Base-by-base conservation (phyloP, 805 yeast genomes). In the Barnettozyma populi region DNA sequence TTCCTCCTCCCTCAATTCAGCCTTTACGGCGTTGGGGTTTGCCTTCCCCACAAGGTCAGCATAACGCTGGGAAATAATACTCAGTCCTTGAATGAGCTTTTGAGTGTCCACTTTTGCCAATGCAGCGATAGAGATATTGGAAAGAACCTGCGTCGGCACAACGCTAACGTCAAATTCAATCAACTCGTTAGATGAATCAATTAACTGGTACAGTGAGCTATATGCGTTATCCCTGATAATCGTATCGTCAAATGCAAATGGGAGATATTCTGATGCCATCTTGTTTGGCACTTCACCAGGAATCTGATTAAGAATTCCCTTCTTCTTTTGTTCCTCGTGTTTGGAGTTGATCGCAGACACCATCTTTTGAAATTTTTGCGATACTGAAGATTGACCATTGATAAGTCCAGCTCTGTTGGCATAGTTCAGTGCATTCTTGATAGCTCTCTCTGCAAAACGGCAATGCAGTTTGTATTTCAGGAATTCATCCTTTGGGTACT, bases 1-100 rank as follows among this genome's bases (percentile, higher is more conserved):
- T 18, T 59, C 64, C 35, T 64, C 66, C 7, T 57, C 60, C 13
- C 57, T 63, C 7, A 58, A 60, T 16, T 63, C 70, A 4, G 61
- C 62, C 7, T 61, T 65, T 2, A 52, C 64, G 9, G 55, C 45
- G 1, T 37, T 40, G 13, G 43, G 24, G 10, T 44, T 36, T 5
- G 49, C 47, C 44, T 63, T 67, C 20, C 60, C 63, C 55, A 68
- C 61, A 16, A 74, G 69, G 57, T 75, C 76, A 10, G 73, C 66
- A 57, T 84, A 86, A 52, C 97, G 73, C 10, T 82, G 76, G 14
- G 80, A 72, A 6, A 88, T 77, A 36, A 87, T 79, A n/a, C 79
- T 78, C 49, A 90, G 67, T 2, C 88, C 95, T 46, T 79, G 76
- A 14, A 79, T 70, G 23, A 92, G 70, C 49, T 73, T 75, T 4